These are phyloP conservation scores for Cystoisospora suis DNA, from an alignment of 169 alveolate genomes.

Conservation along the genomic window DNA sequence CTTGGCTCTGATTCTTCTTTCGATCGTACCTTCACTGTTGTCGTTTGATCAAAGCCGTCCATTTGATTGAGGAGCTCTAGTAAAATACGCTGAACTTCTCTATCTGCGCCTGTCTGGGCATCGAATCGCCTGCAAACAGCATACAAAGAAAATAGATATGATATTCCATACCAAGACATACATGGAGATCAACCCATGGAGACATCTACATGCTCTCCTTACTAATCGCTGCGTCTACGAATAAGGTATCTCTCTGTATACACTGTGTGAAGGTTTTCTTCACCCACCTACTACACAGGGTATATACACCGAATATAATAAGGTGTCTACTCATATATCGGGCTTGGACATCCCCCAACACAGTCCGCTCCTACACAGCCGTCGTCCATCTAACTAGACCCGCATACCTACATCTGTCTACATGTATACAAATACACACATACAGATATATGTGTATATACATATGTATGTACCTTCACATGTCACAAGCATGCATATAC, in stretches of 20 bases:
- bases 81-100: slow-evolving; percentile 94
- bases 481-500: background rate
- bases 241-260: too few relatives aligned
- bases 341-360: too few relatives aligned
- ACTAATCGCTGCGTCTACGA: too few relatives aligned
- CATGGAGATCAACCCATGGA: too few relatives aligned
- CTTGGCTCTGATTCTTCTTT: background rate
- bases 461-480: background rate
- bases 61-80: slow-evolving; percentile 96
- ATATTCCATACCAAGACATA: too few relatives aligned
- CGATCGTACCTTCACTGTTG: slow-evolving; percentile 81
- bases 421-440: background rate
- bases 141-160: too few relatives aligned
- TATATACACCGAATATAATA: too few relatives aligned
- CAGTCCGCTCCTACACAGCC: too few relatives aligned
- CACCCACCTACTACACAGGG: too few relatives aligned
- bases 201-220: too few relatives aligned
- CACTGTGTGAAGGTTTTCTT: too few relatives aligned
- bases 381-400: background rate
- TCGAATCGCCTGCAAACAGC: slow-evolving; percentile 76
- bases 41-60: slow-evolving; percentile 99
- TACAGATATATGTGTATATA: background rate
- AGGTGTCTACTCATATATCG: too few relatives aligned
- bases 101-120: slow-evolving; percentile 73
- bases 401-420: background rate